Conservation (phyloP, 2,329 filamentous ascomycete genomes). For the Teratosphaeria nubilosa region DNA sequence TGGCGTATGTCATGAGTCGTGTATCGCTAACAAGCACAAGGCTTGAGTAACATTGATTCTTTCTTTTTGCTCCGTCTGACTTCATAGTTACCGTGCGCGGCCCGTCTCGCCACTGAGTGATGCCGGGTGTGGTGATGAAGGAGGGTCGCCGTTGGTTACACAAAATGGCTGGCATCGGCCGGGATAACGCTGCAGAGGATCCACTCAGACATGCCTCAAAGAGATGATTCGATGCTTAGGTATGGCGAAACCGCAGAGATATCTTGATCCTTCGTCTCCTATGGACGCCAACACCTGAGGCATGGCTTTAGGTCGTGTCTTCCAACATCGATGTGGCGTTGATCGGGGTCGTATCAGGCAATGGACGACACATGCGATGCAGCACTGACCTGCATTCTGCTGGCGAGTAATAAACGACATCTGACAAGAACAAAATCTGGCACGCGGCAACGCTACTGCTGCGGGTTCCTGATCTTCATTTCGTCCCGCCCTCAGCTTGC, state of each 20-base stretch:
- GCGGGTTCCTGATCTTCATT: conserved; percentile 25
- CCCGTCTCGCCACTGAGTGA: not conserved
- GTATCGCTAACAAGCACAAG: not conserved
- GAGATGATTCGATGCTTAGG: not conserved
- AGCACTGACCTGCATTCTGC: not conserved
- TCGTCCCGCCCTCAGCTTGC: conserved; percentile 1
- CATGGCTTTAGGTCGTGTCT: not conserved
- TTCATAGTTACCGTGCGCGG: not conserved
- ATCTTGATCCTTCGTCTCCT: not conserved
- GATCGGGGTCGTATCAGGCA: not conserved
- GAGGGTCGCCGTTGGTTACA: conserved; percentile 1
- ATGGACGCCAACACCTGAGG: not conserved
- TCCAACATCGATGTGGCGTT: not conserved
- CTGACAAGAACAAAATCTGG: not conserved
- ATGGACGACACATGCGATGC: not conserved
- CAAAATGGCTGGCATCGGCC: not conserved
- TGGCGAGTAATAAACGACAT: not conserved
- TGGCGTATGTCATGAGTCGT: conserved; percentile 10
- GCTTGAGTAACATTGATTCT: not conserved
- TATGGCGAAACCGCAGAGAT: not conserved
- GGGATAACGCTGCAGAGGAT: conserved; percentile 1
- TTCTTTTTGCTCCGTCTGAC: not conserved
- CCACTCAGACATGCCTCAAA: conserved; percentile 4
- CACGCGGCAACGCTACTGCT: conserved; percentile 18
- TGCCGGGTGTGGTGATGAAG: not conserved